These are phyloP conservation scores for Laetiporus sulphureus DNA, from an alignment of 1,284 basidiomycete genomes.

Conservation along the genomic window DNA sequence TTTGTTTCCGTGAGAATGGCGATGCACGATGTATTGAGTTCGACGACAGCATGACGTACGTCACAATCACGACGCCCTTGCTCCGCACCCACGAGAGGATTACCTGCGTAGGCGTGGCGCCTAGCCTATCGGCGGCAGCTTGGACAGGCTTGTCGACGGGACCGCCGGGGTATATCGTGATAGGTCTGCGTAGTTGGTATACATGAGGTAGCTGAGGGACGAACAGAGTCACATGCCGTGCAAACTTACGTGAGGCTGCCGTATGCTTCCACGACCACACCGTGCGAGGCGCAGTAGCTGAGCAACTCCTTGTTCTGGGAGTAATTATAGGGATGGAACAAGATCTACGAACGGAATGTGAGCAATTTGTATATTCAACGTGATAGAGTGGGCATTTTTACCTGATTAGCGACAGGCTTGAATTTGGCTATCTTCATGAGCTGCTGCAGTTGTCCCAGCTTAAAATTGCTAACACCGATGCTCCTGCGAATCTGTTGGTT, in stretches of 20 bases:
- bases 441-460: slow-evolving; percentile 45
- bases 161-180: slow-evolving; percentile 56
- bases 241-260: slow-evolving; percentile 49
- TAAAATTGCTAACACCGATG: slow-evolving; percentile 74
- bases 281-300: slow-evolving; percentile 47
- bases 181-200: slow-evolving; percentile 35
- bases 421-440: slow-evolving; percentile 50
- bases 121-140: slow-evolving; percentile 46
- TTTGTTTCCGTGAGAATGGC: not conserved
- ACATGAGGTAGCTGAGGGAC: not conserved
- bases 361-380: not conserved
- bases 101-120: slow-evolving; percentile 59
- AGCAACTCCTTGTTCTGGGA: slow-evolving; percentile 46
- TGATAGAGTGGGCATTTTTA: slow-evolving; percentile 12
- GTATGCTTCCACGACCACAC: slow-evolving; percentile 67
- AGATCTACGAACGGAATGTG: slow-evolving; percentile 37
- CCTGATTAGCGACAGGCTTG: slow-evolving; percentile 69
- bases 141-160: slow-evolving; percentile 60
- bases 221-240: not conserved
- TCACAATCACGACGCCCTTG: slow-evolving; percentile 62
- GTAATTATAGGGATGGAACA: slow-evolving; percentile 68
- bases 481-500: slow-evolving; percentile 48
- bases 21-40: not conserved
- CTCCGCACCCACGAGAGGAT: slow-evolving; percentile 60
- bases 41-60: slow-evolving; percentile 34